These are phyloP conservation scores for Vigna reflexopilosa DNA, from an alignment of 306 rosid genomes.

Conservation along the genomic window DNA sequence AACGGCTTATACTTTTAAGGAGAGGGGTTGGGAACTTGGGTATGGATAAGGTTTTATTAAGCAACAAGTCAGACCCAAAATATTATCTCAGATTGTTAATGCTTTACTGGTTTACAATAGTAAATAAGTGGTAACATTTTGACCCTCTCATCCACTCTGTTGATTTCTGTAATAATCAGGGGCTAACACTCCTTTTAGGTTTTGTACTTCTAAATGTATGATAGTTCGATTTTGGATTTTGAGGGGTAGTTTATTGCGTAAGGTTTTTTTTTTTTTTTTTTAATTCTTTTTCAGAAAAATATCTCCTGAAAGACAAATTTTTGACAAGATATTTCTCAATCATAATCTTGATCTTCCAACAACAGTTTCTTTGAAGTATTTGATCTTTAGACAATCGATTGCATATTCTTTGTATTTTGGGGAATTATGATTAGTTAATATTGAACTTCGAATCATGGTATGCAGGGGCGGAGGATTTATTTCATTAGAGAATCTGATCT, in stretches of 20 bases:
- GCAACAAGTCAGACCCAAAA: slow-evolving; percentile 9
- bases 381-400: slow-evolving; percentile 18
- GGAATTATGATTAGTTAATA: slow-evolving; percentile 17
- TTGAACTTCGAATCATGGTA: slow-evolving; percentile 40
- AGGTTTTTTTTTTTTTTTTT: background rate
- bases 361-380: slow-evolving; percentile 29
- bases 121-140: background rate
- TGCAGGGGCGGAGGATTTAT: slow-evolving; percentile 95
- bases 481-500: slow-evolving; percentile 94
- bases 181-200: slow-evolving; percentile 20
- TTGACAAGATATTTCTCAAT: slow-evolving; percentile 20
- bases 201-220: slow-evolving; percentile 22
- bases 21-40: slow-evolving; percentile 5
- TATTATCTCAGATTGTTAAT: background rate
- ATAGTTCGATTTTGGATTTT: slow-evolving; percentile 16
- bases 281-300: background rate
- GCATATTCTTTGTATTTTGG: background rate
- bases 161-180: background rate
- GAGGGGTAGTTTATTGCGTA: background rate
- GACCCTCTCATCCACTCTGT: slow-evolving; percentile 4
- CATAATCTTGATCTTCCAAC: background rate
- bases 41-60: slow-evolving; percentile 40
- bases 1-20: slow-evolving; percentile 9
- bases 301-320: background rate
- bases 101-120: slow-evolving; percentile 30